phyloP scores from a whole-genome alignment of 345 rosid species.

The Hirschfeldia incana region DNA sequence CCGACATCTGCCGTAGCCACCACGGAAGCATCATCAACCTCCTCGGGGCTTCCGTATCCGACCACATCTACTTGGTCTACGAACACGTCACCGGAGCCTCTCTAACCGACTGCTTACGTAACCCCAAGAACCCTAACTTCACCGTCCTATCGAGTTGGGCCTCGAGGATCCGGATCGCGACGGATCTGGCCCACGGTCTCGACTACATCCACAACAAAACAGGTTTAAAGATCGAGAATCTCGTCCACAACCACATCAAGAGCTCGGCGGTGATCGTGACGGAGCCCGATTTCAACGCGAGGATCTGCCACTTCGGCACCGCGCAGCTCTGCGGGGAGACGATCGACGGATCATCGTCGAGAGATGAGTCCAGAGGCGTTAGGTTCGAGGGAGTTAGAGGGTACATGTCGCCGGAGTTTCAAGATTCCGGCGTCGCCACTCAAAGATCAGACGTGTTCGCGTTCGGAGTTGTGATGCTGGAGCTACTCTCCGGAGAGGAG shows the following conservation, averaged over 20 bases:
- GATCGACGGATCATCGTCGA: neutral
- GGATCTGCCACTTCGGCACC: conserved; percentile 81
- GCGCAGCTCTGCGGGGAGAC: conserved; percentile 78
- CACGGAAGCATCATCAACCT: conserved; percentile 67
- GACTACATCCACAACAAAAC: conserved; percentile 88
- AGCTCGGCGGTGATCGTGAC: conserved; percentile 70
- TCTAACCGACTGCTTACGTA: conserved; percentile 68
- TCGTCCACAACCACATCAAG: conserved; percentile 75
- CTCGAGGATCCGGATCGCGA: conserved; percentile 75
- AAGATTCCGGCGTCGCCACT: conserved; percentile 51
- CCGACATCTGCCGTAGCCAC: conserved; percentile 69
- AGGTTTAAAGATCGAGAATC: conserved; percentile 52
- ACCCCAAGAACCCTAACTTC: conserved; percentile 58
- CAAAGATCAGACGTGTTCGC: conserved; percentile 80
- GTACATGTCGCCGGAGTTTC: conserved; percentile 88
- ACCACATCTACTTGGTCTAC: conserved; percentile 71
- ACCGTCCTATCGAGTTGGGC: conserved; percentile 76
- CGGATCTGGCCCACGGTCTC: conserved; percentile 81
- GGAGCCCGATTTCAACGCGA: conserved; percentile 64
- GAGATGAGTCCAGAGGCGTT: conserved; percentile 30
- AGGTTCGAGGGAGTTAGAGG: conserved; percentile 69
- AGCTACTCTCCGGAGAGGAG: conserved; percentile 77
- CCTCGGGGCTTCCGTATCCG: conserved; percentile 73
- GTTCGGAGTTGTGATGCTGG: conserved; percentile 76
- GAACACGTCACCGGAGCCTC: conserved; percentile 63